Base-by-base conservation (phyloP, 768 basidiomycete species). In the Nidularia sp. region DNA sequence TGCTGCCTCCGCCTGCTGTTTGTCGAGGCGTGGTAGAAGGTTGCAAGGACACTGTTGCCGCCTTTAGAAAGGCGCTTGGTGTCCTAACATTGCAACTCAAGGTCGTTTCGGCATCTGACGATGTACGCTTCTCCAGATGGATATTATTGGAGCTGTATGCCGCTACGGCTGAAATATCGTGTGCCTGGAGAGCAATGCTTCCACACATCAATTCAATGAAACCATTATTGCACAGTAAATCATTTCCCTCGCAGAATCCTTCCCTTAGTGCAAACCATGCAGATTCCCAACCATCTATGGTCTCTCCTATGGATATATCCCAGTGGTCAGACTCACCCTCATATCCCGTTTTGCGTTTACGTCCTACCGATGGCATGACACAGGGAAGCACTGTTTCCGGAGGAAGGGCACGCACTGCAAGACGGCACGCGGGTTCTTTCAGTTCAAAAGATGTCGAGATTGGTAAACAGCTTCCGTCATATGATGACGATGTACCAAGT, bases 361-460 rank as follows among this genome's bases (percentile, higher is more conserved):
- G 68, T 29, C 57, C 58, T 55, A 60, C 57, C 41, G 69, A 59
- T 13, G 57, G 47, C 32, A 56, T 7, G 52, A 58, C 32, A 45
- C 57, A 42, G 48, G 65, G 59, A 18, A 63, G 52, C 55, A 53
- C 55, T 25, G 46, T 35, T 7, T 52, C 47, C 39, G 58, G 51
- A 52, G 77, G 68, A 51, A 76, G 78, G 54, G 68, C 66, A 25
- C 83, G 83, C 29, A 85, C 79, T 47, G 78, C 82, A 22, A 77
- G 93, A 43, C 78, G 94, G 35, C 90, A 96, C 65, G 94, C 90
- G 4, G 94, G 94, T n/a, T 96, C 94, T 3, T 98, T 96, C 71
- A 96, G 94, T 55, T 85, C 79, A 25, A 89, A 92, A 62, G 94
- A 97, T 64, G 88, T 96, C 5, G 87, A 96, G 63, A 84, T 90